Conservation (phyloP, 306 rosid species). For the Quercus berberidifolia region DNA sequence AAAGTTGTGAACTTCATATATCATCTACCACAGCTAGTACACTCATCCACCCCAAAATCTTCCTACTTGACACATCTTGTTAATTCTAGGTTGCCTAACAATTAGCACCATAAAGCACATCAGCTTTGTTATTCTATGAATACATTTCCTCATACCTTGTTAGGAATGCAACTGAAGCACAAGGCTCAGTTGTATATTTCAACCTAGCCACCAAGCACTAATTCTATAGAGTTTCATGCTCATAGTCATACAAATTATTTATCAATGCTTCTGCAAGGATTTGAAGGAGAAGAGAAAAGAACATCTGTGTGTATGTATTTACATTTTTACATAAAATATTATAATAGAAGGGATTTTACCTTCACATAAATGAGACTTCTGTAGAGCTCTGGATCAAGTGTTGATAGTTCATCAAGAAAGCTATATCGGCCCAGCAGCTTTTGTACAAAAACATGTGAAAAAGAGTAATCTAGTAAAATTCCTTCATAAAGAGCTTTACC, state of each 20-base stretch:
- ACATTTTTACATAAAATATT: neutral
- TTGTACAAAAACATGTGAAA: constrained; percentile 89
- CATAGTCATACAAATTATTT: constrained; percentile 6
- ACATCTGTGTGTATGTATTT: constrained; percentile 3
- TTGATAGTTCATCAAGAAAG: constrained; percentile 92
- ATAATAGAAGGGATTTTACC: constrained; percentile 42
- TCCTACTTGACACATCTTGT: neutral
- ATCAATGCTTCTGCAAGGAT: constrained; percentile 11
- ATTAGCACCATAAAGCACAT: neutral
- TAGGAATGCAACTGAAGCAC: neutral
- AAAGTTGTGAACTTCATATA: neutral
- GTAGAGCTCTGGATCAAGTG: constrained; percentile 93
- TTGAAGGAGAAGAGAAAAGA: constrained; percentile 14
- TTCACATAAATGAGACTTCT: constrained; percentile 91
- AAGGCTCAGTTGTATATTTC: neutral
- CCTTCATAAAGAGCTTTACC: constrained; percentile 99
- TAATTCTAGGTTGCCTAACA: neutral
- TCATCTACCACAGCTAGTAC: constrained; percentile 7
- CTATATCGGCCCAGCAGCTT: constrained; percentile 94
- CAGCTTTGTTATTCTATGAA: neutral
- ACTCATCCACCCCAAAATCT: neutral
- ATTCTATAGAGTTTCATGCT: constrained; percentile 5
- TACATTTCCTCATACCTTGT: neutral
- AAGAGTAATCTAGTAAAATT: constrained; percentile 91
- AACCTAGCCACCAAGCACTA: constrained; percentile 9